Conservation (phyloP, 129 eudicot species). For the Pittosporum tobira region DNA sequence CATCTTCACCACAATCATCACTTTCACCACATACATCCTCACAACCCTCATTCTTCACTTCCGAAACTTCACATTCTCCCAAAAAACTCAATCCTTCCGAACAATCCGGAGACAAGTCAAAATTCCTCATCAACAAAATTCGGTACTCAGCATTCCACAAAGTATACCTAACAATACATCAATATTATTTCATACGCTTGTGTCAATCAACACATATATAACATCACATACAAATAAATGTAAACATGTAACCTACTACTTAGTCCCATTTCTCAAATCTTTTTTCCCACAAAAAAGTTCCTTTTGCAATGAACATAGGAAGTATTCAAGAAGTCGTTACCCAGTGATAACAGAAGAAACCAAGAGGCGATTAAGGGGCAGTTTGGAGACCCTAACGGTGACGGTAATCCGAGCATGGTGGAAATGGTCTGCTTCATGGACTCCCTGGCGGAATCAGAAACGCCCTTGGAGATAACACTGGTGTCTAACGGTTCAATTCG, state of each 20-base stretch:
- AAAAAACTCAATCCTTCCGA: conserved; percentile 15
- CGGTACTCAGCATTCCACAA: conserved; percentile 91
- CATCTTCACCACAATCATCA: conserved; percentile 28
- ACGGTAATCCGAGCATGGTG: conserved; percentile 81
- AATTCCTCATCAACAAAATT: conserved; percentile 72
- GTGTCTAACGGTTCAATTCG: conserved; percentile 73
- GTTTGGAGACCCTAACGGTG: conserved; percentile 61
- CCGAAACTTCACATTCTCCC: conserved; percentile 37
- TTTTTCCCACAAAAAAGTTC: no score
- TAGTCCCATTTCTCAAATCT: no score
- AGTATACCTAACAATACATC: conserved; percentile 54
- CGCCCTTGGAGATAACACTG: conserved; percentile 61
- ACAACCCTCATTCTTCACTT: conserved; percentile 26
- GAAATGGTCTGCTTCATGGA: conserved; percentile 95
- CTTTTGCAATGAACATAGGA: no score
- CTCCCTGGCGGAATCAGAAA: conserved; percentile 79
- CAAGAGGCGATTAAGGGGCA: conserved; percentile 53
- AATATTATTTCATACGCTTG: not conserved
- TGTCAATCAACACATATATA: not conserved
- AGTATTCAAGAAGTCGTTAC: conserved; percentile 27
- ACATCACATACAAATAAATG: no score
- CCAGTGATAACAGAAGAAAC: conserved; percentile 79
- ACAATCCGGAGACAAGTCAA: conserved; percentile 44
- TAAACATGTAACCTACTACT: no score
- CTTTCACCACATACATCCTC: conserved; percentile 29